Conservation (phyloP, 108 stramenopile species). For the Nitzschia inconspicua region DNA sequence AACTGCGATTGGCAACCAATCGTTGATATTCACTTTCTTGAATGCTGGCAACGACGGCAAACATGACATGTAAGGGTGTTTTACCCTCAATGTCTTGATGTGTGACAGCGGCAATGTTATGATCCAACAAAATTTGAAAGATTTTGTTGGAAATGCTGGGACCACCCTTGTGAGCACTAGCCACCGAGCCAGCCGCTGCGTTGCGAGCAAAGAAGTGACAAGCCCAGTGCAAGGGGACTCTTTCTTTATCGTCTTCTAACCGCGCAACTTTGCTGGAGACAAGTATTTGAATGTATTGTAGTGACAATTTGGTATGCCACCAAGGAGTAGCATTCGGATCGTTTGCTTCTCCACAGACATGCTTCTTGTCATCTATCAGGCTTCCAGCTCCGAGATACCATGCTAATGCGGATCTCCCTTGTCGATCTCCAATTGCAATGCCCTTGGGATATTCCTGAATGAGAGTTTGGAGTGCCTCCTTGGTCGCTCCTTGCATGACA, state of each 20-base stretch:
- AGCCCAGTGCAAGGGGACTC: conserved; percentile 57
- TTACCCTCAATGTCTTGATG: conserved; percentile 20
- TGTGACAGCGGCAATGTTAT: conserved; percentile 34
- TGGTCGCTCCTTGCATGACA: conserved; percentile 44
- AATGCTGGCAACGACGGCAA: conserved; percentile 20
- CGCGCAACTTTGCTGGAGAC: conserved; percentile 38
- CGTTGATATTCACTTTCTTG: conserved; percentile 27
- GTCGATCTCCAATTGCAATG: conserved; percentile 25
- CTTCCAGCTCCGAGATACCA: conserved; percentile 58
- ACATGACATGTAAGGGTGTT: conserved; percentile 50
- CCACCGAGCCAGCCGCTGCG: not conserved
- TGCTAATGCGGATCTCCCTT: conserved; percentile 40
- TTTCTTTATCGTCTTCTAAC: conserved; percentile 25
- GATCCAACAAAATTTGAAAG: conserved; percentile 38
- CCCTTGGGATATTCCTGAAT: conserved; percentile 35
- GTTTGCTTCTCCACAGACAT: conserved; percentile 42
- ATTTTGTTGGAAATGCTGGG: conserved; percentile 28
- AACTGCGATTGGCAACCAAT: conserved; percentile 10
- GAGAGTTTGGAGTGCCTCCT: conserved; percentile 30
- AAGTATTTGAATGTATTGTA: conserved; percentile 27
- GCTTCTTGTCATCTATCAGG: conserved; percentile 20
- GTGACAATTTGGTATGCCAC: conserved; percentile 26
- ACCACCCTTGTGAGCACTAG: not conserved
- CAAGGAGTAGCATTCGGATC: conserved; percentile 37
- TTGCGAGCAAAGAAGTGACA: conserved; percentile 27